Evolutionary conservation across 495 filamentous ascomycete genomes (phyloP).

Genomic region (Neurospora discreta): DNA sequence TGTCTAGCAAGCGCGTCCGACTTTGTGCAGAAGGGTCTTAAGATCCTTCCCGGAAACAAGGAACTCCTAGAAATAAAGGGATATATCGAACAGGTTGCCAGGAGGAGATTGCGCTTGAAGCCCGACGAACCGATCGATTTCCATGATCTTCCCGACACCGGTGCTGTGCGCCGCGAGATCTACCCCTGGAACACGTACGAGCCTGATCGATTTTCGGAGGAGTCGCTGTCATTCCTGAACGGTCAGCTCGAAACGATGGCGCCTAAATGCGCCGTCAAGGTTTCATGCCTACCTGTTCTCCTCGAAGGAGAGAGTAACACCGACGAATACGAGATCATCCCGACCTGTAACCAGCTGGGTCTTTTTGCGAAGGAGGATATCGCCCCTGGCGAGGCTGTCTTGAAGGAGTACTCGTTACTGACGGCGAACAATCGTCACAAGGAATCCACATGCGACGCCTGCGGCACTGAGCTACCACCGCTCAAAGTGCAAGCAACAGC

Average conservation of each 20-base stretch:
- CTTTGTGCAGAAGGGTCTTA: constrained; percentile 48
- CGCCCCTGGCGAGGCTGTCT: constrained; percentile 59
- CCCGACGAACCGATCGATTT: constrained; percentile 34
- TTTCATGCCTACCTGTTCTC: constrained; percentile 60
- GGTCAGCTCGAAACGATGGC: constrained; percentile 49
- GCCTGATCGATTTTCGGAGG: constrained; percentile 65
- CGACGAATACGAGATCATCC: constrained; percentile 33
- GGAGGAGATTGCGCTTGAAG: constrained; percentile 29
- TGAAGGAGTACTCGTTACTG: constrained; percentile 67
- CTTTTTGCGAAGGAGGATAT: constrained; percentile 83
- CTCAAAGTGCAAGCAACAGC: constrained; percentile 34
- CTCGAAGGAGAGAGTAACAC: constrained; percentile 35
- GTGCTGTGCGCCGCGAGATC: constrained; percentile 69
- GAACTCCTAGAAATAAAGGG: constrained; percentile 35
- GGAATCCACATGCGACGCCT: constrained; percentile 75
- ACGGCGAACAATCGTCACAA: constrained; percentile 75
- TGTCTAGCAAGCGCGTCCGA: constrained; percentile 59
- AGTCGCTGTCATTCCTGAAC: constrained; percentile 60
- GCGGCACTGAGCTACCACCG: constrained; percentile 63
- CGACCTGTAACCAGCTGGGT: constrained; percentile 65
- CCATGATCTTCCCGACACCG: constrained; percentile 53
- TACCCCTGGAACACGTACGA: constrained; percentile 94
- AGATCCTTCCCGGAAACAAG: constrained; percentile 28
- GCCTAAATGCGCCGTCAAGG: constrained; percentile 59
- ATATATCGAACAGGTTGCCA: constrained; percentile 37